Percentiles rank a stretch among this genome's conserved stretches.
Conservation (phyloP, 805 yeast species). For the Pichia phayaonensis region DNA sequence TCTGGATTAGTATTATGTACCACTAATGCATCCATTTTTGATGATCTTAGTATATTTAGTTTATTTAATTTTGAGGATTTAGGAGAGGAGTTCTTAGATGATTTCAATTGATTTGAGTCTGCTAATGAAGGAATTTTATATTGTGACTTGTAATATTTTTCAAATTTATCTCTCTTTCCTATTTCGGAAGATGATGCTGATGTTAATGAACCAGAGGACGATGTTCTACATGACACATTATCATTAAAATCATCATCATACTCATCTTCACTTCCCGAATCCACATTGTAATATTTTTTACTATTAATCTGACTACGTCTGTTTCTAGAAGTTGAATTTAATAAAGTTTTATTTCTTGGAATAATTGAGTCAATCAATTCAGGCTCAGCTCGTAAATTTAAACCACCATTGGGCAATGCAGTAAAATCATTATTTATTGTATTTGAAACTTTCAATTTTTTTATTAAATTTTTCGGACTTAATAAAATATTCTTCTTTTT, state of each 20-base stretch:
- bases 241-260: too few species aligned
- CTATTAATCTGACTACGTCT: neutral
- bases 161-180: neutral
- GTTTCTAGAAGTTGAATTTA: neutral
- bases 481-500: neutral
- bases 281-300: neutral
- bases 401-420: neutral
- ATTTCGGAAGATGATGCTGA: neutral
- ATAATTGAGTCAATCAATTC: slow-evolving; percentile 1
- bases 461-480: neutral
- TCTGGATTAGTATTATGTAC: neutral
- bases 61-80: neutral
- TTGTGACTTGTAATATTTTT: neutral
- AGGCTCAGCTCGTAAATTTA: slow-evolving; percentile 7
- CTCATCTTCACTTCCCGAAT: neutral
- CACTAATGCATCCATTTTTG: neutral
- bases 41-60: neutral
- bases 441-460: neutral
- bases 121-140: neutral
- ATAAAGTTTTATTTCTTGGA: neutral
- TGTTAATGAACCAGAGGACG: neutral
- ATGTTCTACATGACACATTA: neutral
- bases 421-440: neutral
- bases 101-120: neutral
- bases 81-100: neutral